Conservation (phyloP, 176 grass and related monocot species). For the Raddia distichophylla region DNA sequence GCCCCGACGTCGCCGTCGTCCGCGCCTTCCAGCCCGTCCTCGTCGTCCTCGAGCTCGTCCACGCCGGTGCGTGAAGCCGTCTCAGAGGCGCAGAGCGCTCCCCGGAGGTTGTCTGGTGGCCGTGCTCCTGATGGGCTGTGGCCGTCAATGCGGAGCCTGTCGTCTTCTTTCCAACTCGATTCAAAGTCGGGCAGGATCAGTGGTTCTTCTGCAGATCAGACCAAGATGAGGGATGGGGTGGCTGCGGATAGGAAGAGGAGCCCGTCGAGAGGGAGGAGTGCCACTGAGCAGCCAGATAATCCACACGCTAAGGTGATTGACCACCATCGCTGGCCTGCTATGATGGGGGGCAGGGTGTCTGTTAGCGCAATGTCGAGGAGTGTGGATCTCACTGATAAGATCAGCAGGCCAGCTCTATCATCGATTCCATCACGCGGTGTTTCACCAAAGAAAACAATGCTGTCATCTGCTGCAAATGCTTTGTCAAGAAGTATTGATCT, state of each 20-base stretch:
- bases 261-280: constrained; percentile 59
- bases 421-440: constrained; percentile 33
- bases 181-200: constrained; percentile 46
- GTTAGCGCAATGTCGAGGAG: constrained; percentile 61
- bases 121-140: constrained; percentile 75
- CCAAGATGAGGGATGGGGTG: constrained; percentile 26
- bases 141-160: constrained; percentile 82
- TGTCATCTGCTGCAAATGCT: constrained; percentile 43
- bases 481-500: constrained; percentile 64
- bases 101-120: constrained; percentile 39
- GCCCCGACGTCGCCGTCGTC: constrained; percentile 48
- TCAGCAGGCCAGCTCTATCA: constrained; percentile 51
- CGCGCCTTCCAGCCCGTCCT: constrained; percentile 68
- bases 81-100: constrained; percentile 42
- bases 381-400: constrained; percentile 67
- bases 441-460: constrained; percentile 47
- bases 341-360: constrained; percentile 68
- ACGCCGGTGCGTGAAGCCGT: constrained; percentile 65
- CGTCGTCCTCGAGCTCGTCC: constrained; percentile 65
- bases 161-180: constrained; percentile 79
- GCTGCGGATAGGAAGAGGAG: constrained; percentile 74
- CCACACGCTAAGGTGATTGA: constrained; percentile 77
- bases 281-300: constrained; percentile 63
- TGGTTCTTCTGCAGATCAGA: constrained; percentile 43
- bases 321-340: constrained; percentile 91